Evolutionary conservation across 2,329 filamentous ascomycete species (phyloP), one percentile per base, ranked within the genome.

Genomic region (Bipolaris sorokiniana): DNA sequence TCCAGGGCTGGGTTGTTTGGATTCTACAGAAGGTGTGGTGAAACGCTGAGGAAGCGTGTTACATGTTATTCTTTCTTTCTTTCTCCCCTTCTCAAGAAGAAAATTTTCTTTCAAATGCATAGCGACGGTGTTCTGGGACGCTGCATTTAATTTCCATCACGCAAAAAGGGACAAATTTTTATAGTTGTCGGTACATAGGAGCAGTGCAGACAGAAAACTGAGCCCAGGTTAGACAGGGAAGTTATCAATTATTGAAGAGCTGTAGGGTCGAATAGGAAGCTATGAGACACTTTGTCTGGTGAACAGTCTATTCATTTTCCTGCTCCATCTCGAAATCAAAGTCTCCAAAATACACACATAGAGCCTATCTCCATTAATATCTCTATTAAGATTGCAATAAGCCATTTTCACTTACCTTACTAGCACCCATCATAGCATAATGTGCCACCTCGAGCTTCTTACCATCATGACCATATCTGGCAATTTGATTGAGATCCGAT

Each of bases 391-490:
- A 42, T 2, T 6, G 4, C 2, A 20, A 9, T 1, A 2, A 15
- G 9, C 10, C 1, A 18, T 3, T 18, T n/a, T 20, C 2, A 16
- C 66, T 77, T 51, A 89, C 90, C 78, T 97, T 97, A 76, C 93
- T 97, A 6, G 90, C 90, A 11, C 92, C 92, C 67, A 90, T 84
- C 80, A 96, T 91, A 72, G 93, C 97, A 74, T 98, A 98, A 79
- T 99, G 95, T 5, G 75, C 71, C 15, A 76, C 73, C 50, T 77
- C 72, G 2, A 76, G 42, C 60, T 75, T 75, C 58, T 70, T 69
- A 1, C 56, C 72, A 22, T 71, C 66, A 18, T 69, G 58, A 1
- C 68, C 70, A 57, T 76, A 75, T 18, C 65, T 64, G 20, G 73
- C 74, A 45, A 77, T 65, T 53, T 77, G 75, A 41, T 76, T 77